These are phyloP conservation scores for Withania somnifera DNA, from an alignment of 305 asterid species.

Conservation along the genomic window DNA sequence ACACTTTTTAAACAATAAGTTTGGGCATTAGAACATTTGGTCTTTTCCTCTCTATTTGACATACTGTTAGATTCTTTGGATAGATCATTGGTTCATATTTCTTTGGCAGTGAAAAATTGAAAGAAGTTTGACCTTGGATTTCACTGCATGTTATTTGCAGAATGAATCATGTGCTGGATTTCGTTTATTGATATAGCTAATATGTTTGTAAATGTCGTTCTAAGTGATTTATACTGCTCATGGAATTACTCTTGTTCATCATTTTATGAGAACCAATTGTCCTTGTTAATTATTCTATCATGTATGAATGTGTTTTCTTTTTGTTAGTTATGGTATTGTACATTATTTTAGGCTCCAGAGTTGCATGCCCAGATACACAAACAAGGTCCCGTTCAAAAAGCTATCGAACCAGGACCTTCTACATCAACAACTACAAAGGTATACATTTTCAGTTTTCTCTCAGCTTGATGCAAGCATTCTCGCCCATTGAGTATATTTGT, in stretches of 20 bases:
- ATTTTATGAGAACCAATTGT: neutral
- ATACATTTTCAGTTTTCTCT: neutral
- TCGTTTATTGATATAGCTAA: neutral
- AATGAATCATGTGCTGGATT: neutral
- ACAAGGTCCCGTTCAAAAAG: slow-evolving; percentile 63
- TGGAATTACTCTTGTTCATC: neutral
- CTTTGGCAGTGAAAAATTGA: neutral
- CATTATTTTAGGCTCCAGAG: slow-evolving; percentile 57
- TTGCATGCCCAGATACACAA: slow-evolving; percentile 75
- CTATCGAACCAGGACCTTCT: slow-evolving; percentile 47
- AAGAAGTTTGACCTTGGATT: neutral
- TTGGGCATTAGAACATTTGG: neutral
- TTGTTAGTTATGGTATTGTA: neutral
- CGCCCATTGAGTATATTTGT: neutral
- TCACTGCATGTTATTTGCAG: neutral
- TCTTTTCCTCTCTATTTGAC: neutral
- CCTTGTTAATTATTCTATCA: neutral
- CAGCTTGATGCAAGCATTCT: neutral
- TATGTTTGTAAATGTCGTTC: neutral
- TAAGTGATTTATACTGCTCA: neutral
- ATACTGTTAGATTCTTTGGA: neutral
- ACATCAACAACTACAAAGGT: slow-evolving; percentile 71
- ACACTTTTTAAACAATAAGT: neutral
- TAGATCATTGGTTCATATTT: neutral
- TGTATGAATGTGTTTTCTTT: neutral